Evolutionary conservation across 768 basidiomycete species (phyloP).

Genomic region (Lenzites betulinus): DNA sequence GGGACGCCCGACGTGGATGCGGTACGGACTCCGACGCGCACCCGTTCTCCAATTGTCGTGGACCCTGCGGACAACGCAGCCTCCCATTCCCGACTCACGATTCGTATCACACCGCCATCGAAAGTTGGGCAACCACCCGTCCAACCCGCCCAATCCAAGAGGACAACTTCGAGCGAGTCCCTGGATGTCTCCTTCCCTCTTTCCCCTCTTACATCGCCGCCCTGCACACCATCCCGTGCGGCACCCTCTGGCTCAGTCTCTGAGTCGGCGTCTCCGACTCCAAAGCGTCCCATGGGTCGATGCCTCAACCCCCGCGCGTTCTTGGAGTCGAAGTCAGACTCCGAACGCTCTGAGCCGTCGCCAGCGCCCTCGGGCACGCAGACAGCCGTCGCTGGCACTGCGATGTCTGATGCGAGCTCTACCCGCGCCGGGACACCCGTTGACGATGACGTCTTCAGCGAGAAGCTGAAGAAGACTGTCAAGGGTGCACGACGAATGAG

Average conservation of each 20-base stretch:
- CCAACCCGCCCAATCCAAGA: not conserved
- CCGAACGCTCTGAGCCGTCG: not conserved
- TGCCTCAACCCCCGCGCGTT: not conserved
- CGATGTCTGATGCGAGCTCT: not conserved
- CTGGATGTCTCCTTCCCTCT: not conserved
- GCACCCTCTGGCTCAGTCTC: not conserved
- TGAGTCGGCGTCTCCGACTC: not conserved
- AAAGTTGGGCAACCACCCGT: not conserved
- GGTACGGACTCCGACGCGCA: too few species aligned
- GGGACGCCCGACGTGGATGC: not conserved
- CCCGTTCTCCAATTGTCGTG: too few species aligned
- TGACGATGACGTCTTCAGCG: not conserved
- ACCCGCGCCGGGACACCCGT: conserved; percentile 2
- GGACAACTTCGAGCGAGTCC: too few species aligned
- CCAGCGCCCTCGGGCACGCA: not conserved
- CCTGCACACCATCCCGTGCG: not conserved
- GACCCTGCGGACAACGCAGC: not conserved
- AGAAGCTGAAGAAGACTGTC: not conserved
- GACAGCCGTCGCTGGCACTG: not conserved
- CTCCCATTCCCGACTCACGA: not conserved
- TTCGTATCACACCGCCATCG: not conserved
- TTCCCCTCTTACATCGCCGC: not conserved
- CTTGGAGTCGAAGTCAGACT: conserved; percentile 1
- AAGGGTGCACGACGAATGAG: too few species aligned
- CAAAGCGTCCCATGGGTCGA: not conserved